Base-by-base conservation (phyloP, 169 alveolate species). In the Blepharisma undulans region DNA sequence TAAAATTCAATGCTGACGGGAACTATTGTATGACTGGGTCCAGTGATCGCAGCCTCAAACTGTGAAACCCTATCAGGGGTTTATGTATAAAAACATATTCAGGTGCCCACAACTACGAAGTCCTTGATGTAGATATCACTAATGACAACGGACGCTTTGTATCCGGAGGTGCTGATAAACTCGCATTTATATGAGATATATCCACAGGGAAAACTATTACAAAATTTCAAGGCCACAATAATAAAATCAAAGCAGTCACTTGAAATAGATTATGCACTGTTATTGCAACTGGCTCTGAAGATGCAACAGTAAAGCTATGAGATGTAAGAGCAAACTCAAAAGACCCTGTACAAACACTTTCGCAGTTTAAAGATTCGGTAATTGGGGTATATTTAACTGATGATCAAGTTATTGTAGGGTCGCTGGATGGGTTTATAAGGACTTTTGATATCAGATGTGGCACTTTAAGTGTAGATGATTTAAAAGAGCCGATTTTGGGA, bases 81-180 rank as follows among this genome's bases (percentile, higher is more conserved):
- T 78, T 93, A 79, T 93, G 84, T 88, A 92, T 96, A 48, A 96
- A 96, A 90, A 84, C 89, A 48, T 96, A 93, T 91, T 91, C 90
- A 25, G 97, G 97, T 6, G 96, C 96, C 18, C 98, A 96, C 92
- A 96, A 96, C 91, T 95, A 95, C 78, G 98, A 96, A 72, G 95
- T 96, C 18, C 92, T 92, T 33, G 96, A 92, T 71, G 93, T 96
- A 16, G 92, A 94, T 85, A 76, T 96, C 72, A 82, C 93, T 36
- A 91, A 86, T 29, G 98, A 96, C 93, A 95, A 96, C 74, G 76
- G 93, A 7, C 95, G 92, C 59, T 96, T 96, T 87, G 97, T 92
- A 33, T 94, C 98, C n/a, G 96, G 87, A 22, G 98, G 98, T 22
- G 97, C 95, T 21, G 98, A 96, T 79, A 93, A 91, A 71, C 85